phyloP scores from a whole-genome alignment of 805 yeast species.

The Dipodascopsis tothii region DNA sequence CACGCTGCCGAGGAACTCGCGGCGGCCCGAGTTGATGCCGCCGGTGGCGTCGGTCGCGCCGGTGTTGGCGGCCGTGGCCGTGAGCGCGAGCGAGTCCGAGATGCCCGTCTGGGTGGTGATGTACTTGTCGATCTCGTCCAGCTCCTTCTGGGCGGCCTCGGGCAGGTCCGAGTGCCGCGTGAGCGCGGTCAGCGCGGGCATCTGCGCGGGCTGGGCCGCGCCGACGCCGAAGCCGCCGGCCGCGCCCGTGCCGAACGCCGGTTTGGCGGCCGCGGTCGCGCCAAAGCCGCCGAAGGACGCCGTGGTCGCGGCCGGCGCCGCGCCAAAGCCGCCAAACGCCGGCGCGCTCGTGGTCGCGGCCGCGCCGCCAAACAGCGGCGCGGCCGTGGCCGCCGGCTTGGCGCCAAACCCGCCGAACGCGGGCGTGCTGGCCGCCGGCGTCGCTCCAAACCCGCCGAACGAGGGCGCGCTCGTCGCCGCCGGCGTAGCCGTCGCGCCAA shows the following conservation, averaged over 20 bases:
- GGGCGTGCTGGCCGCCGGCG: constrained; percentile 2
- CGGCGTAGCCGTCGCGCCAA: neutral
- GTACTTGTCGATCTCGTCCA: constrained; percentile 50
- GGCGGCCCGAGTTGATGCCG: too few species aligned
- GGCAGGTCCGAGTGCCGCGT: constrained; percentile 55
- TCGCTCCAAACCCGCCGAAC: neutral
- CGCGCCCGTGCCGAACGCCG: too few species aligned
- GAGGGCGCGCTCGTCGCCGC: neutral
- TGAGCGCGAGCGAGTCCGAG: constrained; percentile 43
- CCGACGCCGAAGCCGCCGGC: too few species aligned
- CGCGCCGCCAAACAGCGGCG: constrained; percentile 8
- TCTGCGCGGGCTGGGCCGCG: neutral
- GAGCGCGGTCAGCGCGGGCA: constrained; percentile 40
- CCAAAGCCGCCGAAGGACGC: neutral
- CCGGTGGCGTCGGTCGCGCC: too few species aligned
- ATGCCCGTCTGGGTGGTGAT: constrained; percentile 47
- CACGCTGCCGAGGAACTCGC: constrained; percentile 42
- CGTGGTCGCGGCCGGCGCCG: neutral
- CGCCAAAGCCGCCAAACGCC: constrained; percentile 6
- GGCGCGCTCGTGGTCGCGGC: neutral
- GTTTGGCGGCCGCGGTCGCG: constrained; percentile 1
- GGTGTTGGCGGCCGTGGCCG: constrained; percentile 31
- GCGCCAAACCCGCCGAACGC: neutral
- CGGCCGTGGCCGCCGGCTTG: neutral
- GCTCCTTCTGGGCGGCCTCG: constrained; percentile 43